Percentiles rank a stretch among this genome's conserved stretches.
Conservation (phyloP, 2,329 filamentous ascomycete species). For the Sordariomycetes sp. region DNA sequence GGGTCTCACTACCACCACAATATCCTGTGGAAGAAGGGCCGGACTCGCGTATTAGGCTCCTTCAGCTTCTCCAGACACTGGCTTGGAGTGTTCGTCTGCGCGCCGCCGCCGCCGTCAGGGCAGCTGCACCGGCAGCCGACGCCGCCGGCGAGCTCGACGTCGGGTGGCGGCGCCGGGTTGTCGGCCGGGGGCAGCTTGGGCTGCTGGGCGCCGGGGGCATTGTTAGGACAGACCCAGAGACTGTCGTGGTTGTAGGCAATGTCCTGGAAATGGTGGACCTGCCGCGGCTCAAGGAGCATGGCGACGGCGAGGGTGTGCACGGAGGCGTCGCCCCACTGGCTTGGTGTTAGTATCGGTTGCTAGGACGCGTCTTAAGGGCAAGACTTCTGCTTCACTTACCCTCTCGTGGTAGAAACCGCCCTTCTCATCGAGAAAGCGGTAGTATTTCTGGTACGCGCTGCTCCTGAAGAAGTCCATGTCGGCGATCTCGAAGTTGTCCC, state of each 20-base stretch:
- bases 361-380: not conserved
- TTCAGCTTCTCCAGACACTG: constrained; percentile 24
- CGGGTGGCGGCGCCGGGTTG: constrained; percentile 13
- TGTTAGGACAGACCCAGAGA: constrained; percentile 17
- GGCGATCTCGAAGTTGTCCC: constrained; percentile 37
- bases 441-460: constrained; percentile 26
- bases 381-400: not conserved
- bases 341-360: not conserved
- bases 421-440: constrained; percentile 25
- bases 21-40: not conserved
- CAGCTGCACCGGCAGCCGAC: constrained; percentile 30
- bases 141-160: constrained; percentile 19
- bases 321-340: constrained; percentile 30
- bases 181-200: constrained; percentile 16
- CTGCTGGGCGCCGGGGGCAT: constrained; percentile 19
- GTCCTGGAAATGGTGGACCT: constrained; percentile 32
- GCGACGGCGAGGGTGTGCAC: constrained; percentile 30
- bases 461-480: constrained; percentile 32
- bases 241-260: constrained; percentile 29
- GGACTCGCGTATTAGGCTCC: not conserved
- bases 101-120: constrained; percentile 16
- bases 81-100: constrained; percentile 17
- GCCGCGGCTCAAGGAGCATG: constrained; percentile 25
- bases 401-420: constrained; percentile 33
- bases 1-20: not conserved